Percentiles rank a stretch among this genome's conserved stretches.
These are phyloP conservation scores for Coemansia sp. DNA, from an alignment of 192 early-diverging fungal species.

Conservation along the genomic window DNA sequence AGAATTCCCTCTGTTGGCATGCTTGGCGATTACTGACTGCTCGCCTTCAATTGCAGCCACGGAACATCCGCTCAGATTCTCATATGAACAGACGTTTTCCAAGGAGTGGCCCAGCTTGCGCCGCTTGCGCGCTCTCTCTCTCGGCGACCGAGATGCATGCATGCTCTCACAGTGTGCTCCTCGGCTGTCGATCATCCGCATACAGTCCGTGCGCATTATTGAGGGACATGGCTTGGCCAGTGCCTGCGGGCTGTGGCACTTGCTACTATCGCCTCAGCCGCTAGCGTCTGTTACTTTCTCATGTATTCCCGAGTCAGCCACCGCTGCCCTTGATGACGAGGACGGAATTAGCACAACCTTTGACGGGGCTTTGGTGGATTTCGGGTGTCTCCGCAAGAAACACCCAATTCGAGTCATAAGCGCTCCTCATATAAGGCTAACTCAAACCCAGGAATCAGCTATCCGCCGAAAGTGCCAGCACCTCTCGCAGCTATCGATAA, in stretches of 20 bases:
- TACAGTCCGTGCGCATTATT: conserved; percentile 4
- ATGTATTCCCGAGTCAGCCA: not conserved
- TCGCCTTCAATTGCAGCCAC: not conserved
- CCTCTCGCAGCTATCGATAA: conserved; percentile 2
- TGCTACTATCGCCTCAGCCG: conserved; percentile 17
- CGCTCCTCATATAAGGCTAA: conserved; percentile 11
- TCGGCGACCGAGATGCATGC: conserved; percentile 15
- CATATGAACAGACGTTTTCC: conserved; percentile 29
- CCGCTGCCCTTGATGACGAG: not conserved
- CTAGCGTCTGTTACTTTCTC: conserved; percentile 5
- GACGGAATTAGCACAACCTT: not conserved
- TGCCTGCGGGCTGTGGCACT: conserved; percentile 14
- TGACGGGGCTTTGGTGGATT: not conserved
- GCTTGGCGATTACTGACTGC: conserved; percentile 17
- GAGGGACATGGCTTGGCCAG: conserved; percentile 1
- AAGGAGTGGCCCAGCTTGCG: conserved; percentile 23
- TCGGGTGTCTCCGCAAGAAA: conserved; percentile 8
- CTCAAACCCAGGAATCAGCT: conserved; percentile 6
- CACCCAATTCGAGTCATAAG: conserved; percentile 14
- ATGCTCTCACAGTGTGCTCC: conserved; percentile 14
- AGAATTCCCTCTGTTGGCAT: conserved; percentile 29
- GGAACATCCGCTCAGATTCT: conserved; percentile 11
- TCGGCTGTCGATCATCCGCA: conserved; percentile 4
- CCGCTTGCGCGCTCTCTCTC: conserved; percentile 7
- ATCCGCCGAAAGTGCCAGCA: conserved; percentile 22